A percentile compares a stretch with the other conserved stretches of the same genome.
These are phyloP conservation scores for Leucosporidium yakuticum DNA, from an alignment of 768 basidiomycete genomes.

Conservation along the genomic window DNA sequence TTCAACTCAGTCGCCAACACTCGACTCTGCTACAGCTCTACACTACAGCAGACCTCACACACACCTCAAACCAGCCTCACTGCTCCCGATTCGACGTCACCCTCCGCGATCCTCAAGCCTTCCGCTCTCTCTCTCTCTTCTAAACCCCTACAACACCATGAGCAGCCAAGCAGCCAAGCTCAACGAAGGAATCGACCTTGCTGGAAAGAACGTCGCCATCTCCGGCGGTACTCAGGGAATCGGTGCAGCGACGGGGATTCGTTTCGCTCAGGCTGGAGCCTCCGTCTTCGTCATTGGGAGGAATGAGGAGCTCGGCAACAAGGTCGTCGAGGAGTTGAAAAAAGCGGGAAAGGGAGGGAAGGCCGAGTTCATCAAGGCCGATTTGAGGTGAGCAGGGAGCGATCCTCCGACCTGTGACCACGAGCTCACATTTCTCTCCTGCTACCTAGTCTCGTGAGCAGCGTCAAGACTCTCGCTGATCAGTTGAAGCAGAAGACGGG, in stretches of 20 bases:
- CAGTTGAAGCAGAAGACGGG: constrained; percentile 32
- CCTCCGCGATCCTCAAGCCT: too few relatives aligned
- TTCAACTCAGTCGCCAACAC: too few relatives aligned
- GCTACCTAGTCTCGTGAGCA: background rate
- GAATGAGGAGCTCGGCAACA: constrained; percentile 16
- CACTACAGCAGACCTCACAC: too few relatives aligned
- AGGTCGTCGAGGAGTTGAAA: constrained; percentile 28
- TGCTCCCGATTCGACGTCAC: too few relatives aligned
- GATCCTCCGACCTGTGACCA: background rate
- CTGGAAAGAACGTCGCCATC: constrained; percentile 28
- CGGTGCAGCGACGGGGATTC: constrained; percentile 27
- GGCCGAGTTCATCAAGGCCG: constrained; percentile 38
- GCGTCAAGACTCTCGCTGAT: constrained; percentile 18
- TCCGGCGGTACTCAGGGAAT: constrained; percentile 34
- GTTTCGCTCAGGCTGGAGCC: constrained; percentile 35
- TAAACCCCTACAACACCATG: too few relatives aligned
- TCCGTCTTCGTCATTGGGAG: constrained; percentile 37
- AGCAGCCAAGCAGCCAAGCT: too few relatives aligned
- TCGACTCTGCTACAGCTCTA: too few relatives aligned
- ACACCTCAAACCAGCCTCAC: too few relatives aligned
- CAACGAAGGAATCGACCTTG: constrained; percentile 30
- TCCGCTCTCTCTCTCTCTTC: too few relatives aligned
- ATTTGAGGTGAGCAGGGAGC: constrained; percentile 31
- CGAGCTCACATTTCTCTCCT: background rate
- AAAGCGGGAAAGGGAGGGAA: constrained; percentile 2